These are phyloP conservation scores for Saksenaea oblongispora DNA, from an alignment of 371 early-diverging fungal species.

Conservation along the genomic window DNA sequence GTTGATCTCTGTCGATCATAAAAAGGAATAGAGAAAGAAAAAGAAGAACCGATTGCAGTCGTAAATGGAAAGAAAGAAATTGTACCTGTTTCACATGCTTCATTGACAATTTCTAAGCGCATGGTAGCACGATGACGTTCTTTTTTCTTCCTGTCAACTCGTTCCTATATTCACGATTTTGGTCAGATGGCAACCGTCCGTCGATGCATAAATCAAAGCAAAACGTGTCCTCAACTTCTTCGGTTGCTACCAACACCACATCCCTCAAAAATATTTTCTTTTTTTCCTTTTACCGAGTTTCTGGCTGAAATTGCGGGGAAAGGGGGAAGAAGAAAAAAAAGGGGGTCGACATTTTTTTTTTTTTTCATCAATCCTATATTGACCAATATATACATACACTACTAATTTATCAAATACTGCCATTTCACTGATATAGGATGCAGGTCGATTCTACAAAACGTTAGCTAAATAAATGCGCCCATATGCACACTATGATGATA, in stretches of 20 bases:
- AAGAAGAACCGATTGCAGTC: background rate
- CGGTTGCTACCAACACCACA: too few species aligned
- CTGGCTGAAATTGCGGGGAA: too few species aligned
- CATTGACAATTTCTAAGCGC: constrained; percentile 4
- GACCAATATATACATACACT: background rate
- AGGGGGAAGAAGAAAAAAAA: too few species aligned
- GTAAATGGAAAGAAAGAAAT: constrained; percentile 1
- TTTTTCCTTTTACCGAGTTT: too few species aligned
- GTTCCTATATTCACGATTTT: background rate
- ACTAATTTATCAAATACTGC: too few species aligned
- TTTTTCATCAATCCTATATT: background rate
- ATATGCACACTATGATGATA: too few species aligned
- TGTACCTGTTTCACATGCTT: constrained; percentile 5
- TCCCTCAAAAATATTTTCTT: too few species aligned
- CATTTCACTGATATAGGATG: too few species aligned
- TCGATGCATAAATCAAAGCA: background rate
- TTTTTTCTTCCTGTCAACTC: constrained; percentile 6
- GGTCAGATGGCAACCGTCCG: background rate
- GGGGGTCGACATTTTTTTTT: background rate
- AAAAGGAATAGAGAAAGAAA: background rate
- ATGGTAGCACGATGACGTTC: constrained; percentile 2
- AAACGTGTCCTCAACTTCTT: background rate
- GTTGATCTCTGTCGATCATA: constrained; percentile 3
- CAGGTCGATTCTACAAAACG: too few species aligned
- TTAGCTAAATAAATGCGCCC: too few species aligned